Conservation (phyloP, 768 basidiomycete species). For the Hysterangium stoloniferum region DNA sequence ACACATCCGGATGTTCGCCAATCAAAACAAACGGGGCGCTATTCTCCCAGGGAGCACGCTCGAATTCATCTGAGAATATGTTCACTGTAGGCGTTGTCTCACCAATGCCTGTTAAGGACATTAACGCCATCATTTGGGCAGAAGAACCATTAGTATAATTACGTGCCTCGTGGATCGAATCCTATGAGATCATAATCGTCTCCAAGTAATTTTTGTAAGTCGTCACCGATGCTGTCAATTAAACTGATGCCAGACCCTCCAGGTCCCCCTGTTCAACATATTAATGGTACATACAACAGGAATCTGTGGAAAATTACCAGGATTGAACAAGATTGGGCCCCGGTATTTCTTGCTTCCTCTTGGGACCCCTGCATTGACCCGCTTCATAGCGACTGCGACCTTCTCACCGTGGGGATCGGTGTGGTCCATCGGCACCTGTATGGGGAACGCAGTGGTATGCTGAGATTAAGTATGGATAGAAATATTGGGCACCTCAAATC, state of each 20-base stretch:
- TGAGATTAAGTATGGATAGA: not conserved
- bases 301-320: slow-evolving; percentile 13
- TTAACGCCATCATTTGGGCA: not conserved
- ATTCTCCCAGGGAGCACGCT: not conserved
- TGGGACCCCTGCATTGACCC: slow-evolving; percentile 29
- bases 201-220: slow-evolving; percentile 28
- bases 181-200: slow-evolving; percentile 38
- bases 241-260: slow-evolving; percentile 36
- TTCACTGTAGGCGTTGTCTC: slow-evolving; percentile 4
- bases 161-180: slow-evolving; percentile 40
- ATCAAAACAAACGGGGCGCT: not conserved
- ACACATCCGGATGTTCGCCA: slow-evolving; percentile 7
- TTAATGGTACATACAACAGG: not conserved
- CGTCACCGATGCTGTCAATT: slow-evolving; percentile 18
- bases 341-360: slow-evolving; percentile 27
- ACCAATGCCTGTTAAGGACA: slow-evolving; percentile 5
- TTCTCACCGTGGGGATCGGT: slow-evolving; percentile 30
- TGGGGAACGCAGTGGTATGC: not conserved
- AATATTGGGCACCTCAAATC: slow-evolving; percentile 24
- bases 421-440: slow-evolving; percentile 40
- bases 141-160: not conserved
- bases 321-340: slow-evolving; percentile 40
- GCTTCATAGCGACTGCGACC: slow-evolving; percentile 35
- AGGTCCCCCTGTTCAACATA: slow-evolving; percentile 32
- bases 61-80: not conserved